Conservation (phyloP, 805 yeast species). For the Metschnikowia anglica region DNA sequence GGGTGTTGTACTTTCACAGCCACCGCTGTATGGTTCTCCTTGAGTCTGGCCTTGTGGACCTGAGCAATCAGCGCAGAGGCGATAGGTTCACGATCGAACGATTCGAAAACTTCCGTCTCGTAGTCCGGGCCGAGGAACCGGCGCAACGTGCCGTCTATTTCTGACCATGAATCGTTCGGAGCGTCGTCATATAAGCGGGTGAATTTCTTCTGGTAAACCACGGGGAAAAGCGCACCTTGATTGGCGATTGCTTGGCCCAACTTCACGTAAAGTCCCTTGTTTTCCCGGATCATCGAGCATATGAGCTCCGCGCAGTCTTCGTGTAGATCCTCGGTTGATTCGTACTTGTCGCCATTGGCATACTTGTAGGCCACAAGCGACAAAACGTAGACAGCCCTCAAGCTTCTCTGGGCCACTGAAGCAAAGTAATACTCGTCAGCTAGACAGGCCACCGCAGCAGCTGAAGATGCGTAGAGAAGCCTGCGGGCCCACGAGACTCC, state of each 20-base stretch:
- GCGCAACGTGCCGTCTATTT: constrained; percentile 40
- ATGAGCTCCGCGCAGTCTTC: constrained; percentile 50
- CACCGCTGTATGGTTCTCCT: constrained; percentile 46
- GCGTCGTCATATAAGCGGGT: constrained; percentile 64
- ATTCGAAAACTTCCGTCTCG: constrained; percentile 36
- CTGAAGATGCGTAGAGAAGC: background rate
- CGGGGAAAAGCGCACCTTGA: constrained; percentile 68
- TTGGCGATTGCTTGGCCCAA: constrained; percentile 79
- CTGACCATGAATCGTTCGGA: constrained; percentile 55
- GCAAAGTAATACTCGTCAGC: constrained; percentile 44
- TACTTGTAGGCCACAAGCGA: constrained; percentile 59
- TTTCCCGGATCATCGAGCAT: constrained; percentile 28
- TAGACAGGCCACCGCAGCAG: constrained; percentile 22
- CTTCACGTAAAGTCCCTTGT: constrained; percentile 61
- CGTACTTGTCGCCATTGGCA: constrained; percentile 41
- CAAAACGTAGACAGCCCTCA: constrained; percentile 49
- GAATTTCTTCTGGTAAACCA: constrained; percentile 59
- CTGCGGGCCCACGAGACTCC: constrained; percentile 3
- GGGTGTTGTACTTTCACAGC: constrained; percentile 69
- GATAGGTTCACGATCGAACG: constrained; percentile 55
- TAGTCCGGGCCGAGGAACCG: constrained; percentile 45
- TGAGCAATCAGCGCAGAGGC: constrained; percentile 80
- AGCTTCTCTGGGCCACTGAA: constrained; percentile 53
- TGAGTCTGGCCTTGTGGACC: constrained; percentile 55
- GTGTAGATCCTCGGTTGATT: constrained; percentile 51